Conservation (phyloP, 1,284 basidiomycete genomes). For the Fomitiporia mediterranea region DNA sequence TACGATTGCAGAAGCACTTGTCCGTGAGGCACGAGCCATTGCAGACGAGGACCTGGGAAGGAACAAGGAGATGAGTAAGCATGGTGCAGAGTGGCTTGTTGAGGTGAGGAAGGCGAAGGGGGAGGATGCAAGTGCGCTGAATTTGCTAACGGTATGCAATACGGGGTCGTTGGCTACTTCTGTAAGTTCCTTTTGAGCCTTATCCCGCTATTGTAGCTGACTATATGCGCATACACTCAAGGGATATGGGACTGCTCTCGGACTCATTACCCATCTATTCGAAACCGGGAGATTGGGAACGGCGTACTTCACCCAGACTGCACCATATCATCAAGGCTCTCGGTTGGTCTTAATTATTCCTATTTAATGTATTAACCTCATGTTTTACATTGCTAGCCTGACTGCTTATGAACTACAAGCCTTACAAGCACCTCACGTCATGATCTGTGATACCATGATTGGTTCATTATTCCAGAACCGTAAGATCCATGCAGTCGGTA, state of each 20-base stretch:
- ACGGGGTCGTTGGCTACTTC: constrained; percentile 91
- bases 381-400: constrained; percentile 41
- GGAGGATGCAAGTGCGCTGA: constrained; percentile 49
- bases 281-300: constrained; percentile 70
- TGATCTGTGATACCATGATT: constrained; percentile 95
- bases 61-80: constrained; percentile 76
- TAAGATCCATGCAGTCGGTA: constrained; percentile 82
- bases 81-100: constrained; percentile 82
- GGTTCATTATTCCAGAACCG: constrained; percentile 87
- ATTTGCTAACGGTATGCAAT: constrained; percentile 92
- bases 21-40: constrained; percentile 60
- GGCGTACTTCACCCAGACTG: constrained; percentile 88
- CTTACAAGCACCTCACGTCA: constrained; percentile 78
- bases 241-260: constrained; percentile 92
- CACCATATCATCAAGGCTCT: constrained; percentile 90
- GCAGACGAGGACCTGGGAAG: constrained; percentile 81
- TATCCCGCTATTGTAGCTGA: neutral
- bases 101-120: constrained; percentile 46
- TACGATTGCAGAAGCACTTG: constrained; percentile 52
- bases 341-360: constrained; percentile 50
- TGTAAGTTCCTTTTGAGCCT: constrained; percentile 40
- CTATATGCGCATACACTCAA: constrained; percentile 28
- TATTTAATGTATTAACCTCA: neutral
- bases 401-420: constrained; percentile 85
- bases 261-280: constrained; percentile 86